Evolutionary conservation across 2,329 filamentous ascomycete genomes (phyloP).

Genomic region (Aspergillus unguis): DNA sequence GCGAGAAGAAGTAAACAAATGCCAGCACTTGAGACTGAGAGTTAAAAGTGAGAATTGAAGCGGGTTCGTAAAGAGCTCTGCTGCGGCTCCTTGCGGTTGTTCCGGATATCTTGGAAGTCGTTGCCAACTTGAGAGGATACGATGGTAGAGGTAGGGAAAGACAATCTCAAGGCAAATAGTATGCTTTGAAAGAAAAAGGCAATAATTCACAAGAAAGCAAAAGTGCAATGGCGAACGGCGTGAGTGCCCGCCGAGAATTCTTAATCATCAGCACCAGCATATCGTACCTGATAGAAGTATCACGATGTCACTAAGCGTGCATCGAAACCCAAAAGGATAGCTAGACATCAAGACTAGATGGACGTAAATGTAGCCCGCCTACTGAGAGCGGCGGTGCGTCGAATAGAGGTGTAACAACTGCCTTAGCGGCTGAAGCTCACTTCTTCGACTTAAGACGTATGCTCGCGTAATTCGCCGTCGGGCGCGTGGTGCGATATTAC

Average conservation of each 20-base stretch:
- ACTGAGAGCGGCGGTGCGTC: not conserved
- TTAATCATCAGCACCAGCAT: not conserved
- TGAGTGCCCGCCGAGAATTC: not conserved
- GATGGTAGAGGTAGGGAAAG: too few relatives aligned
- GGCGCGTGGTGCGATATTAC: not conserved
- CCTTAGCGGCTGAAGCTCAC: not conserved
- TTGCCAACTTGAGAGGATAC: too few relatives aligned
- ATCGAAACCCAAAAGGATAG: not conserved
- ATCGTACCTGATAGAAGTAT: not conserved
- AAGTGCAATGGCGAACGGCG: not conserved
- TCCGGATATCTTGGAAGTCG: too few relatives aligned
- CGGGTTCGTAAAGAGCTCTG: not conserved
- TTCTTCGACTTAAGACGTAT: not conserved
- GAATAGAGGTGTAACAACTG: not conserved
- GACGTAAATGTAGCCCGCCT: not conserved
- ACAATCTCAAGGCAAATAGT: not conserved
- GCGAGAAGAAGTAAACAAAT: slow-evolving; percentile 1
- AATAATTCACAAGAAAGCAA: not conserved
- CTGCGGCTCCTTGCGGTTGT: too few relatives aligned
- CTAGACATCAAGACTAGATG: not conserved
- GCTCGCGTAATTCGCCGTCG: not conserved
- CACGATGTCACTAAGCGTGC: not conserved
- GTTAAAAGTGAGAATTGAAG: not conserved
- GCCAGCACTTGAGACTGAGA: slow-evolving; percentile 10
- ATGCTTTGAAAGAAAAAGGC: not conserved